Base-by-base conservation (phyloP, 495 filamentous ascomycete genomes). In the Annulohypoxylon bovei region DNA sequence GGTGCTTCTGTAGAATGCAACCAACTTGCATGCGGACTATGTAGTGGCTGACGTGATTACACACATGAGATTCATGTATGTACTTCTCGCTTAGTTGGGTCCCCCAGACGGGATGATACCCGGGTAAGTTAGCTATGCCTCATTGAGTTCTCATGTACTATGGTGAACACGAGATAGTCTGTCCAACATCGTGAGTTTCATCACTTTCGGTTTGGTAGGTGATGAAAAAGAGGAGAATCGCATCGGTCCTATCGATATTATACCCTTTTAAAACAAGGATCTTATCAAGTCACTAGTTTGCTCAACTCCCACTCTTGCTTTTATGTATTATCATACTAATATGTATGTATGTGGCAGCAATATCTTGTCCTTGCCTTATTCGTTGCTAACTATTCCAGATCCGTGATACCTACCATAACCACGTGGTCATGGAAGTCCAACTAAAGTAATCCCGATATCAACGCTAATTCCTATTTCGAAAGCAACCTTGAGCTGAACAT, bases 271-370 rank as follows among this genome's bases (percentile, higher is more conserved):
- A 33, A 30, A 16, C 56, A 32, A 60, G 56, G 56, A 46, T 60
- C 56, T 60, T 59, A 32, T 59, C 56, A 32, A 46, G 14, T 46
- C 39, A 25, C 9, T 42, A 47, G 40, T 60, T n/a, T 28, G 25
- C 22, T 25, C 7, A 7, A 6, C 14, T 50, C 20, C 46, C 22
- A 27, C 22, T 50, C 16, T 50, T 16, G n/a, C 18, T 47, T 23
- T n/a, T n/a, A n/a, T n/a, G n/a, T n/a, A n/a, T n/a, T 16, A 47
- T 12, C 6, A 28, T 50, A 9, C 22, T 27, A 50, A 23, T 27
- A n/a, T n/a, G n/a, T n/a, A n/a, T n/a, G n/a, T n/a, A n/a, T n/a
- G n/a, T n/a, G n/a, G n/a, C n/a, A n/a, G n/a, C n/a, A n/a, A n/a
- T n/a, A 28, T 42, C 16, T 20, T 42, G 18, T 6, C 39, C 39